Evolutionary conservation across 352 stramenopile genomes (phyloP).

Genomic region (Globisporangium viniferum): DNA sequence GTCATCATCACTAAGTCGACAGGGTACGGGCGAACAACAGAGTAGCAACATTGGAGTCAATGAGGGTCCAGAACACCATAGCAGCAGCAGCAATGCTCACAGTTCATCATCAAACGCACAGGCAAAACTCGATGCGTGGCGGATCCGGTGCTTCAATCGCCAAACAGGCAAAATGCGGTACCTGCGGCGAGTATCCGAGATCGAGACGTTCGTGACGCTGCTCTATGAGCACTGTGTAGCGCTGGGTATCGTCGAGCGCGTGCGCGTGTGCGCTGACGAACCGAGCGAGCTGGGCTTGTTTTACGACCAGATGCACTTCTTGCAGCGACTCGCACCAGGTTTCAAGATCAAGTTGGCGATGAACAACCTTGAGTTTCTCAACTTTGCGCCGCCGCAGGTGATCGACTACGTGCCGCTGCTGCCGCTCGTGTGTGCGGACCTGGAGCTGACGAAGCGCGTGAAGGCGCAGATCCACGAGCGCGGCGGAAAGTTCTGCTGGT

Average conservation of each 20-base stretch:
- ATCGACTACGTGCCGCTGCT: slow-evolving; percentile 71
- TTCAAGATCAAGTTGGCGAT: slow-evolving; percentile 76
- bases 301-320: slow-evolving; percentile 60
- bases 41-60: neutral
- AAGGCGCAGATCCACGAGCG: slow-evolving; percentile 50
- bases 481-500: slow-evolving; percentile 68
- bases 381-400: slow-evolving; percentile 57
- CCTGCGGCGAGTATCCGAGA: slow-evolving; percentile 43
- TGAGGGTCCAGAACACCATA: neutral
- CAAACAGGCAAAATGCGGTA: slow-evolving; percentile 61
- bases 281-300: slow-evolving; percentile 53
- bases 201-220: slow-evolving; percentile 61
- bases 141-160: slow-evolving; percentile 59
- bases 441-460: slow-evolving; percentile 53
- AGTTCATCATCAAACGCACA: neutral
- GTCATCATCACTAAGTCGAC: slow-evolving; percentile 4
- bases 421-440: slow-evolving; percentile 60
- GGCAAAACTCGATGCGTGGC: slow-evolving; percentile 54
- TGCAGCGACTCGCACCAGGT: slow-evolving; percentile 54
- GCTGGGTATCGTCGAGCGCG: slow-evolving; percentile 50
- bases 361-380: slow-evolving; percentile 72
- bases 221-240: slow-evolving; percentile 67
- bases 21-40: neutral
- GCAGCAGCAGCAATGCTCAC: neutral
- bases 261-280: slow-evolving; percentile 74